These are phyloP conservation scores for Talaromyces thailandensis DNA, from an alignment of 495 filamentous ascomycete genomes.

Conservation along the genomic window DNA sequence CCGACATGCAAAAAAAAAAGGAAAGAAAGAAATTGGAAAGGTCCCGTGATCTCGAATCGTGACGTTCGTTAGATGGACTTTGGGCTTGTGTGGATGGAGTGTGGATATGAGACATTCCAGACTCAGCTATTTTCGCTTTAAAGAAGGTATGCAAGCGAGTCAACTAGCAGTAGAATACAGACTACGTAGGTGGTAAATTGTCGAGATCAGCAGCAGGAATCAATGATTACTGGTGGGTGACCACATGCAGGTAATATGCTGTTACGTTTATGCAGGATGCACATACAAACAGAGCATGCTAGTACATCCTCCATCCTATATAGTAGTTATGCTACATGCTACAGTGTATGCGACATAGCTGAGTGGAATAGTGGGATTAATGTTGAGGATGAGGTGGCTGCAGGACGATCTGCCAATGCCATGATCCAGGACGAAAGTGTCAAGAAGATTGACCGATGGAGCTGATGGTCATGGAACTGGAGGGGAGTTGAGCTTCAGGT, in stretches of 20 bases:
- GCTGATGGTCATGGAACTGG: neutral
- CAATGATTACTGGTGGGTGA: neutral
- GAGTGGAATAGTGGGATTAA: neutral
- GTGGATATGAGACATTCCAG: neutral
- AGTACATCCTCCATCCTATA: neutral
- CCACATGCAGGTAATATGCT: neutral
- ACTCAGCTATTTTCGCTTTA: neutral
- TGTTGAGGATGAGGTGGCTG: neutral
- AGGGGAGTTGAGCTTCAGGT: neutral
- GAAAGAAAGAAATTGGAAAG: neutral
- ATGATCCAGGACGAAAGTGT: neutral
- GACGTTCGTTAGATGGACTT: neutral
- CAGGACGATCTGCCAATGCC: neutral
- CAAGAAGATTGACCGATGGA: neutral
- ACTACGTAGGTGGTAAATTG: neutral
- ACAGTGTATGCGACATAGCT: neutral
- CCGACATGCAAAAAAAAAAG: slow-evolving; percentile 3
- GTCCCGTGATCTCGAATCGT: neutral
- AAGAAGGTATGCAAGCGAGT: neutral
- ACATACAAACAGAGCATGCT: neutral
- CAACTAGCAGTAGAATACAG: neutral
- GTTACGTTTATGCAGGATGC: neutral
- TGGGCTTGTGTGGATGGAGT: neutral
- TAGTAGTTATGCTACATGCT: neutral
- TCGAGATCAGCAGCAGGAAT: neutral